These are phyloP conservation scores for Crithidia sp. DNA, from an alignment of 208 protist species.

Conservation along the genomic window DNA sequence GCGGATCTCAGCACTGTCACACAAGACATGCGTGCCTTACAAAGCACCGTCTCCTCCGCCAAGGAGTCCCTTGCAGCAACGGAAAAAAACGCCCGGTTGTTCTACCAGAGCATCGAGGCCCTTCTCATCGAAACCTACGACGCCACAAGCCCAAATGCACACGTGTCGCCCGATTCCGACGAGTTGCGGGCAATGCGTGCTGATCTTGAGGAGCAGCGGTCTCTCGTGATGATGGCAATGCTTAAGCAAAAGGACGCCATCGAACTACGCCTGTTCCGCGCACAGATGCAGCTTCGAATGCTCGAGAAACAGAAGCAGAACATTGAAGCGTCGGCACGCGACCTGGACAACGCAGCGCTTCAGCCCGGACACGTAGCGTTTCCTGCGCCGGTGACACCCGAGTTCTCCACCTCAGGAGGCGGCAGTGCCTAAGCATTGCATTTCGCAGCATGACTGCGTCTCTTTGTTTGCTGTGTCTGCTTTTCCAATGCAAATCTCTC, in stretches of 20 bases:
- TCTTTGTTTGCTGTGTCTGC: neutral
- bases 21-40: neutral
- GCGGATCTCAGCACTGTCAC: neutral
- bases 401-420: neutral
- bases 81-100: slow-evolving; percentile 6
- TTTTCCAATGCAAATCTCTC: neutral
- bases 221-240: slow-evolving; percentile 6
- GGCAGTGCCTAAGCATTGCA: neutral
- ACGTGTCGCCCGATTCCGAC: neutral
- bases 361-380: neutral
- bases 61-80: neutral
- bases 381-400: neutral
- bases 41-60: neutral
- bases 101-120: slow-evolving; percentile 13
- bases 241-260: slow-evolving; percentile 11
- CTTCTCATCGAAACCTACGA: slow-evolving; percentile 19
- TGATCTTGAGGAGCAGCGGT: slow-evolving; percentile 6
- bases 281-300: slow-evolving; percentile 13
- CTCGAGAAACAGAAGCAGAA: slow-evolving; percentile 11
- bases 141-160: neutral
- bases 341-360: neutral
- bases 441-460: neutral
- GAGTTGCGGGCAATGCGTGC: slow-evolving; percentile 5
- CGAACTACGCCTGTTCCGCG: slow-evolving; percentile 13
- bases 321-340: slow-evolving; percentile 1